Evolutionary conservation across 352 stramenopile genomes (phyloP), one percentile per base, ranked within the genome.

Genomic region (Thalassiosira hispida): DNA sequence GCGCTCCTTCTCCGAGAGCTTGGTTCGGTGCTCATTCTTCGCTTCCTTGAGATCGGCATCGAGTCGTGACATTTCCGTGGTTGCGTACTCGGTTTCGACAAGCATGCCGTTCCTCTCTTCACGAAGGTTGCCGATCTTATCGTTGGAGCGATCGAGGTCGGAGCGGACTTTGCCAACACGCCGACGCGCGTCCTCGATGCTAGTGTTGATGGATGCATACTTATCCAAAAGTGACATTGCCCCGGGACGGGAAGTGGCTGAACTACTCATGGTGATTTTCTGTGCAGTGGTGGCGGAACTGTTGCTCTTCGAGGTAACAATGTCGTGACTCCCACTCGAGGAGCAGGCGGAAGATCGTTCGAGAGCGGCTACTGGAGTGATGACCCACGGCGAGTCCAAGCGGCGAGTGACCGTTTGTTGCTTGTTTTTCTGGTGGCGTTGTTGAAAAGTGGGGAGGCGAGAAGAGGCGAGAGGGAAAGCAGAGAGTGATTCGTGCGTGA

Each of bases 151-250:
- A 59, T 84, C 69, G 46, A 84, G 29, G 0, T 29, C 14, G 14
- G 69, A 59, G 4, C 57, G 69, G 6, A 66, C 38, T 2, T 56
- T 27, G 31, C 57, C 46, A 31, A 77, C 67, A 9, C 57, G 65
- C 9, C 62, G 51, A 12, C 80, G 63, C 0, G 80, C 67, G 12
- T 83, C 66, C 46, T 87, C 80, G 61, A 87, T 87, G 65, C 55
- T 71, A 2, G 74, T 16, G 56, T 87, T 87, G 40, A 87, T 87
- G 38, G 62, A 56, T 16, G 70, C 62, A 62, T 83, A 87, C 65
- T 87, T 87, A 52, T 87, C 80, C 18, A 87, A 51, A 11, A 86
- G 47, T 47, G 73, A 80, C 77, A 85, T 81, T 12, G 77, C 72
- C 11, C 77, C 77, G 2, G 67, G 65, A n/a, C 40, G 49, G 27